Percentiles rank a stretch among this genome's conserved stretches.
Evolutionary conservation across 2,329 filamentous ascomycete genomes (phyloP).

Genomic region (Aureobasidium vineae): DNA sequence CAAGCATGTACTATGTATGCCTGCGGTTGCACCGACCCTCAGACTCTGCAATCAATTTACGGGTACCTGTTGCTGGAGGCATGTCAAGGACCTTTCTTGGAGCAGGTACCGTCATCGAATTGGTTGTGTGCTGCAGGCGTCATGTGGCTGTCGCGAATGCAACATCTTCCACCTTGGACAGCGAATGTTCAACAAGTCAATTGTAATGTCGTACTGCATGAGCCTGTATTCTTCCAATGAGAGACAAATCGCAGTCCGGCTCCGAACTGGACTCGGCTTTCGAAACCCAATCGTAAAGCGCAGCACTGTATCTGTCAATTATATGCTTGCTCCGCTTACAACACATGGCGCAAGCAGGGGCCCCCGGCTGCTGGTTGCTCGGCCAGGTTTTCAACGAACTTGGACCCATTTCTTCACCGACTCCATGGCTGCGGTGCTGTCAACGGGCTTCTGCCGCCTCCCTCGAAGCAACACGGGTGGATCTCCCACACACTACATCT

Average conservation of each 20-base stretch:
- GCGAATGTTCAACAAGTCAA: neutral
- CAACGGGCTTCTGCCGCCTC: neutral
- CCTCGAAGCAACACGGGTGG: neutral
- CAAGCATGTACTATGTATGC: neutral
- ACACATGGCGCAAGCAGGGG: conserved; percentile 12
- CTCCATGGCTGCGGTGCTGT: conserved; percentile 11
- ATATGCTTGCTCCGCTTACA: neutral
- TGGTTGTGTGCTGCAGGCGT: conserved; percentile 2
- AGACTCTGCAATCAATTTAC: neutral
- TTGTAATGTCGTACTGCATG: neutral
- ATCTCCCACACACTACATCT: neutral
- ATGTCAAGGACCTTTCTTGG: neutral
- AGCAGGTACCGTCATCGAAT: neutral
- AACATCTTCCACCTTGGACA: neutral
- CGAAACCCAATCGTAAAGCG: neutral
- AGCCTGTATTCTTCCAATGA: neutral
- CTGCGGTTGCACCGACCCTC: neutral
- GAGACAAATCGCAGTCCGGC: neutral
- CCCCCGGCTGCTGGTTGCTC: conserved; percentile 7
- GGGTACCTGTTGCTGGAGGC: neutral
- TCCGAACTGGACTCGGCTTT: neutral
- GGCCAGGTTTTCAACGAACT: conserved; percentile 5
- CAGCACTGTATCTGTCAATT: neutral
- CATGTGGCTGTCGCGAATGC: conserved; percentile 16
- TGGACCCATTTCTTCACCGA: conserved; percentile 8